Evolutionary conservation across 2,329 filamentous ascomycete genomes (phyloP).

Genomic region (Cryphonectria parasitica): DNA sequence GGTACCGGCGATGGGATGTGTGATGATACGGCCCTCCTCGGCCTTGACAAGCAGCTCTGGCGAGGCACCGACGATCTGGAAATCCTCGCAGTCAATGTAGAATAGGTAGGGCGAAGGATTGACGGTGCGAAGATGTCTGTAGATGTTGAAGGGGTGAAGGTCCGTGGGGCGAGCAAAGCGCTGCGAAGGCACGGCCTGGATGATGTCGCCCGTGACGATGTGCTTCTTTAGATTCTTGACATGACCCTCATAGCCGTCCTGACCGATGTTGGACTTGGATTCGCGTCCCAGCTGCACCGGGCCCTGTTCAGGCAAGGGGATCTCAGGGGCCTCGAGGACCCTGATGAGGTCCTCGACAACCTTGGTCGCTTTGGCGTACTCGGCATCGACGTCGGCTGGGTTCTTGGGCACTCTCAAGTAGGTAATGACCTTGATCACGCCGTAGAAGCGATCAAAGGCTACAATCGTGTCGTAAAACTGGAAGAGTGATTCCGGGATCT

Average conservation of each 20-base stretch:
- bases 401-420: conserved; percentile 70
- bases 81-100: conserved; percentile 88
- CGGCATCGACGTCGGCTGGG: conserved; percentile 60
- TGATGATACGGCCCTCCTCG: conserved; percentile 85
- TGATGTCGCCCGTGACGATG: conserved; percentile 91
- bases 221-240: conserved; percentile 86
- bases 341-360: conserved; percentile 70
- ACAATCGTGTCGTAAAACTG: conserved; percentile 97
- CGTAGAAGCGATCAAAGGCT: conserved; percentile 93
- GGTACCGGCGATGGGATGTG: conserved; percentile 95
- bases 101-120: conserved; percentile 98
- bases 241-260: conserved; percentile 85
- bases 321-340: conserved; percentile 73
- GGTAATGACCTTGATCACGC: conserved; percentile 90
- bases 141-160: conserved; percentile 97
- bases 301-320: conserved; percentile 75
- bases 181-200: conserved; percentile 95
- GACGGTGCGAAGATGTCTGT: conserved; percentile 92
- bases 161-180: conserved; percentile 86
- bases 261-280: conserved; percentile 91
- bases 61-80: conserved; percentile 93
- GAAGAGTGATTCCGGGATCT: conserved; percentile 91
- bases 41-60: conserved; percentile 94
- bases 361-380: conserved; percentile 70
- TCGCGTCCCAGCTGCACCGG: conserved; percentile 74